Evolutionary conservation across 2,329 filamentous ascomycete species (phyloP).

Genomic region (Thelonectria discophora): DNA sequence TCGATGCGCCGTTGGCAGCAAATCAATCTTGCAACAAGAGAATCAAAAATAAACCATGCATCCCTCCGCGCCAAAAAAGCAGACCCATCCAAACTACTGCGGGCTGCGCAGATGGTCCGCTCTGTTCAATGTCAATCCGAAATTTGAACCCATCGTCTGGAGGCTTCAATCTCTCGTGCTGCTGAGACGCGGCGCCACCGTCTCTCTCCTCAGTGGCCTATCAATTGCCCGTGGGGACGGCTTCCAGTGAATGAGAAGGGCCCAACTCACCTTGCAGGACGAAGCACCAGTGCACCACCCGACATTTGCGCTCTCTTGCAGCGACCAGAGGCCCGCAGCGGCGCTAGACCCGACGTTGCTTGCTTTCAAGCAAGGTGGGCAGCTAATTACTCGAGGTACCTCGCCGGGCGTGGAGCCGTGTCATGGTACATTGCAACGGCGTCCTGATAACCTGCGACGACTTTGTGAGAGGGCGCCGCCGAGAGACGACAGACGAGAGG

Average conservation of each 20-base stretch:
- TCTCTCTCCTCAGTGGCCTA: neutral
- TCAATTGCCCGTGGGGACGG: neutral
- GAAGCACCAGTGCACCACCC: constrained; percentile 9
- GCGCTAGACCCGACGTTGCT: constrained; percentile 41
- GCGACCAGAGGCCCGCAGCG: constrained; percentile 36
- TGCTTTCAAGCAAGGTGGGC: too few relatives aligned
- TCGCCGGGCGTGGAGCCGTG: constrained; percentile 12
- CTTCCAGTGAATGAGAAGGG: neutral
- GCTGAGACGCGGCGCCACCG: constrained; percentile 32
- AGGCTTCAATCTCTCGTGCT: constrained; percentile 40
- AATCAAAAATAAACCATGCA: too few relatives aligned
- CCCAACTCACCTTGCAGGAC: constrained; percentile 23
- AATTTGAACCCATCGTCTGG: constrained; percentile 38
- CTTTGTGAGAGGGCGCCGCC: constrained; percentile 8
- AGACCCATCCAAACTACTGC: constrained; percentile 36
- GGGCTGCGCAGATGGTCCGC: constrained; percentile 20
- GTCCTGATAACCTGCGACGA: too few relatives aligned
- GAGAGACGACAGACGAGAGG: too few relatives aligned
- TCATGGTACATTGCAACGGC: constrained; percentile 21
- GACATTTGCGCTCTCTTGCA: too few relatives aligned
- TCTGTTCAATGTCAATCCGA: constrained; percentile 23
- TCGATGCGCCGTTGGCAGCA: constrained; percentile 4
- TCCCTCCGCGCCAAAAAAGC: neutral
- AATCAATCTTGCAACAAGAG: constrained; percentile 18
- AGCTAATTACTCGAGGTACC: constrained; percentile 3